These are phyloP conservation scores for Pestalotiopsis sp. DNA, from an alignment of 2,329 filamentous ascomycete species.

Conservation along the genomic window DNA sequence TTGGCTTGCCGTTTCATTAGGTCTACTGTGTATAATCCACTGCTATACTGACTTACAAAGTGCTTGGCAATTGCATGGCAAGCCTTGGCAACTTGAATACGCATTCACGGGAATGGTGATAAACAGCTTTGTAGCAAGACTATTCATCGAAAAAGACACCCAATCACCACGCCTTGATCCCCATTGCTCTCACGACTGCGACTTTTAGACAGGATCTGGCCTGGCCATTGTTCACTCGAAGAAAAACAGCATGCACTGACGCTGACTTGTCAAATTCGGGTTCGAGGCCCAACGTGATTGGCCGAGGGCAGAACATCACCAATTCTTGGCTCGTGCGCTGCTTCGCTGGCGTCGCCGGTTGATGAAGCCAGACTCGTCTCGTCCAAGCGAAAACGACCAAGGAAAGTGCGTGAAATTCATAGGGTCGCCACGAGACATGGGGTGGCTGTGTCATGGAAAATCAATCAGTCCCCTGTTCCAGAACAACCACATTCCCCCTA, in stretches of 20 bases:
- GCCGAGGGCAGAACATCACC: background rate
- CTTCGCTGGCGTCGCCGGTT: background rate
- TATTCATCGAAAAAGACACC: no score
- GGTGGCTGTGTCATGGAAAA: background rate
- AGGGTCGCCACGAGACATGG: background rate
- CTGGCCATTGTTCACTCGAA: background rate
- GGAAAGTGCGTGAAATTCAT: background rate
- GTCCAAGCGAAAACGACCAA: background rate
- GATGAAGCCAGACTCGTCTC: background rate
- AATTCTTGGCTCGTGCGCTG: constrained; percentile 6
- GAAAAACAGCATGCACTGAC: background rate
- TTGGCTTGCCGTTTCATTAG: no score
- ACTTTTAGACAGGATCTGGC: no score
- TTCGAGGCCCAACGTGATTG: background rate
- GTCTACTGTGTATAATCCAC: no score
- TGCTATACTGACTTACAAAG: no score
- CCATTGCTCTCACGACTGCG: no score
- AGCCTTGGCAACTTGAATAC: no score
- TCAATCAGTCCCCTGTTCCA: background rate
- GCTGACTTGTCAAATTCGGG: background rate
- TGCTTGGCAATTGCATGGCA: no score
- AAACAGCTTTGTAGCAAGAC: no score
- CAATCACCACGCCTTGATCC: no score
- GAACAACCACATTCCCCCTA: background rate
- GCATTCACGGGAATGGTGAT: no score